phyloP scores from a whole-genome alignment of 1,284 basidiomycete species.

The Papiliotrema fonsecae region DNA sequence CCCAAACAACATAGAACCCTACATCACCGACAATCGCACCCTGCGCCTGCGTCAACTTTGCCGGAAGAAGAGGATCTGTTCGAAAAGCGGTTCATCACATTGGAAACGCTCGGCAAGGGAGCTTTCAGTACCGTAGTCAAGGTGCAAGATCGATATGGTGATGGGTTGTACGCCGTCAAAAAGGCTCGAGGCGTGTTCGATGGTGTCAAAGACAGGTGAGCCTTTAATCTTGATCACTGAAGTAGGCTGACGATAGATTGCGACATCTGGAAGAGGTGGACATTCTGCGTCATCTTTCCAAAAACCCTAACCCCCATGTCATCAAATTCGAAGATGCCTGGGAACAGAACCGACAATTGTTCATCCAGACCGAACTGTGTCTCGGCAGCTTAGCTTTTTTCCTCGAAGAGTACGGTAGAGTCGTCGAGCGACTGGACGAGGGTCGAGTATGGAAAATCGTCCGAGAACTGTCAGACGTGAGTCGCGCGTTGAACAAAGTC shows the following conservation, averaged over 20 bases:
- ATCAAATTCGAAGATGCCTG: conserved; percentile 91
- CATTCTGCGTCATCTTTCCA: conserved; percentile 74
- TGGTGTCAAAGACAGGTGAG: conserved; percentile 83
- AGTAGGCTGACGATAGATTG: conserved; percentile 53
- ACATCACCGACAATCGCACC: conserved; percentile 47
- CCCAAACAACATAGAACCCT: conserved; percentile 35
- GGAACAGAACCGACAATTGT: conserved; percentile 88
- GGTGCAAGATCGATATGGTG: conserved; percentile 64
- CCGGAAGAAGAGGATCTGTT: conserved; percentile 44
- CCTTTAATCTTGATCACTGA: conserved; percentile 17
- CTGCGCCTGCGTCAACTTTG: conserved; percentile 19
- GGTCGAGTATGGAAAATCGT: conserved; percentile 95
- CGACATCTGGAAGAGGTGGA: conserved; percentile 94
- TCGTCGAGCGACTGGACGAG: conserved; percentile 82
- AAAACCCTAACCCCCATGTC: conserved; percentile 63
- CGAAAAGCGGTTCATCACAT: conserved; percentile 60
- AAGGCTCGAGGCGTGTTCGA: conserved; percentile 83
- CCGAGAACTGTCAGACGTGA: conserved; percentile 79
- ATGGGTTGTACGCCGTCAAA: conserved; percentile 80
- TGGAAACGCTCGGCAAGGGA: conserved; percentile 81
- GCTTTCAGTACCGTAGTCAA: conserved; percentile 94
- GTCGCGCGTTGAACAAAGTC: conserved; percentile 34
- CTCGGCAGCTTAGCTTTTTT: conserved; percentile 88
- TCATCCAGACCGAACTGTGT: conserved; percentile 93
- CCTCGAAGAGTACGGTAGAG: conserved; percentile 84